A percentile compares a stretch with the other conserved stretches of the same genome.
Evolutionary conservation across 202 grass and related monocot species (phyloP).

Genomic region (Schoenoplectus triqueter): DNA sequence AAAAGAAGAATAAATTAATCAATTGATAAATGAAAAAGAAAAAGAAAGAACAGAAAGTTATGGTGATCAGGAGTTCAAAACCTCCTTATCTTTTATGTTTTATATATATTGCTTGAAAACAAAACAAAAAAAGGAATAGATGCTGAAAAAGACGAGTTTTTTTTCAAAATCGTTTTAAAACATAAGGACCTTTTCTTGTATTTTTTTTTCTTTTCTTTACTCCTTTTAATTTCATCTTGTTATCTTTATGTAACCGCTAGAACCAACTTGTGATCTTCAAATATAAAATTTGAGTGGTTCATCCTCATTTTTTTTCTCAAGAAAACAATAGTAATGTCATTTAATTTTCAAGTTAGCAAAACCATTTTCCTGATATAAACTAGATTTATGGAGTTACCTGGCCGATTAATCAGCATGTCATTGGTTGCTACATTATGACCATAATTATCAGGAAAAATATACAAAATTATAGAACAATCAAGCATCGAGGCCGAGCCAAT

Average conservation of each 20-base stretch:
- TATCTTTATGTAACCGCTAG: no score
- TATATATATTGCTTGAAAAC: no score
- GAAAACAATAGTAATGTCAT: neutral
- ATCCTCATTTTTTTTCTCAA: neutral
- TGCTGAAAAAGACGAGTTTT: no score
- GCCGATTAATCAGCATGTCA: neutral
- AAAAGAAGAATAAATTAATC: no score
- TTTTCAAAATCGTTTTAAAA: no score
- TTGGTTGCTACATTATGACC: neutral
- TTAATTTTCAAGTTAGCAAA: neutral
- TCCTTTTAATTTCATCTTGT: no score
- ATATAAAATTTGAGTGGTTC: no score
- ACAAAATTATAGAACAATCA: conserved; percentile 1
- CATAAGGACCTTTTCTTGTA: no score
- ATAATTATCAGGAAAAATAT: neutral
- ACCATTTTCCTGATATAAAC: neutral
- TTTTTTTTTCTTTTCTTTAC: no score
- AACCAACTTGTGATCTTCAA: no score
- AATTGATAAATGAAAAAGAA: neutral
- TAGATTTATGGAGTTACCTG: neutral
- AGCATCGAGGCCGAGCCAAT: neutral
- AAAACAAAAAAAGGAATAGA: no score
- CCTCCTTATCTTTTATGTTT: no score
- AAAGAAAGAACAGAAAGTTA: neutral
- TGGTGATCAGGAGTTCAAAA: neutral